Base-by-base conservation (phyloP, 2,329 filamentous ascomycete genomes). In the Sordariomycetes sp. region DNA sequence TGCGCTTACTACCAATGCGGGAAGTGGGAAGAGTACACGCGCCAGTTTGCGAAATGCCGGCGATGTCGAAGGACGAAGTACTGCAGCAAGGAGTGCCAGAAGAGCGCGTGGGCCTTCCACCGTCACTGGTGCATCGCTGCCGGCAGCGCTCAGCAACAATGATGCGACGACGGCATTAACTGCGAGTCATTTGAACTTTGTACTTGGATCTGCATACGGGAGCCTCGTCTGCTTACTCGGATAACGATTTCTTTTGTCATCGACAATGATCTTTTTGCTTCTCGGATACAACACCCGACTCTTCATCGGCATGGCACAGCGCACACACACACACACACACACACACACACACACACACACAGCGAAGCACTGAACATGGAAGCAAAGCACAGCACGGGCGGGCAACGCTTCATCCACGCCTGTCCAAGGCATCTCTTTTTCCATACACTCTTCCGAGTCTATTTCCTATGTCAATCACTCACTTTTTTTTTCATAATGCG, bases 31-130 rank as follows among this genome's bases (percentile, higher is more conserved):
- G 89, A 96, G 72, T 96, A 84, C 69, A 91, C 92, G 45, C 84
- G 94, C 60, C 92, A 99, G 68, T 99, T 99, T 70, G 94, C 94
- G 64, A 99, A 99, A 74, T 99, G 94, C 74, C 86, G 94, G 62
- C 86, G 94, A 62, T 99, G 94, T 74, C 85, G 94, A 64, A 85
- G 94, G 62, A 99, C 94, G 61, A 99, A 99, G 72, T 96, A 96
- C 75, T 99, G 94, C 84, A 96, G 91, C 80, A 99, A 99, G 73
- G 94, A 99, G 71, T 99, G 94, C 72, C 94, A 99, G 74, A 97
- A 97, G 77, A 95, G 89, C 64, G 95, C 94, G 10, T 99, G 94
- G 94, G 90, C 94, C 32, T 97, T 90, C 72, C 94, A 99, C 69
- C 85, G 94, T 60, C 95, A 97, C 73, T 99, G 94, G 94, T 99